phyloP scores from a whole-genome alignment of 352 stramenopile genomes.

The Pythium aristosporum region DNA sequence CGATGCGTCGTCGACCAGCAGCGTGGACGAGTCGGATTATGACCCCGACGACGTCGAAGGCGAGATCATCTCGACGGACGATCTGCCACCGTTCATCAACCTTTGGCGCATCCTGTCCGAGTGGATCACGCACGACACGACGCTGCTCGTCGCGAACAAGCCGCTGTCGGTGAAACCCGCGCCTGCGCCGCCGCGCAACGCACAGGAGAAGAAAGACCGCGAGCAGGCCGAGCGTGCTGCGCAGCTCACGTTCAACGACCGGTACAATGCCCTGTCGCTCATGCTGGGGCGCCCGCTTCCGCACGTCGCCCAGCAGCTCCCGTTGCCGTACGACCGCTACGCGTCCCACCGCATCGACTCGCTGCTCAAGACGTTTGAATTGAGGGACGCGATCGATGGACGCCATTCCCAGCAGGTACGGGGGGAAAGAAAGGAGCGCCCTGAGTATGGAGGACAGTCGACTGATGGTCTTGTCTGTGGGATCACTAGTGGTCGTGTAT shows the following conservation, averaged over 20 bases:
- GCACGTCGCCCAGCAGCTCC: slow-evolving; percentile 47
- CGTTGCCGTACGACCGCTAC: slow-evolving; percentile 53
- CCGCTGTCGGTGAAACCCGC: slow-evolving; percentile 24
- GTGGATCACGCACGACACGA: slow-evolving; percentile 77
- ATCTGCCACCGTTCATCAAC: slow-evolving; percentile 69
- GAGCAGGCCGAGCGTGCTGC: slow-evolving; percentile 37
- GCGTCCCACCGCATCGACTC: slow-evolving; percentile 52
- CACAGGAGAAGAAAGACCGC: slow-evolving; percentile 41
- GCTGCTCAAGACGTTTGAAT: slow-evolving; percentile 54
- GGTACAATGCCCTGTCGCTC: slow-evolving; percentile 65
- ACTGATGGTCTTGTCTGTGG: no score
- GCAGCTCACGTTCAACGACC: slow-evolving; percentile 55
- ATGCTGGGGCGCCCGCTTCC: slow-evolving; percentile 58
- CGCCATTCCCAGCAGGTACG: slow-evolving; percentile 57
- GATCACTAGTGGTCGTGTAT: slow-evolving; percentile 60
- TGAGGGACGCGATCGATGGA: slow-evolving; percentile 67
- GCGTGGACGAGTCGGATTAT: slow-evolving; percentile 64
- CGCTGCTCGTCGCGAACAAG: slow-evolving; percentile 44
- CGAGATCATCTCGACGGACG: slow-evolving; percentile 64
- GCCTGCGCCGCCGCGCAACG: slow-evolving; percentile 23
- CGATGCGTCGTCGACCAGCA: slow-evolving; percentile 47
- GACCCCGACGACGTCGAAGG: slow-evolving; percentile 72
- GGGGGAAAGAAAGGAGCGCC: no score
- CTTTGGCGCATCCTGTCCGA: slow-evolving; percentile 66
- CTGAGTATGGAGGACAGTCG: no score